These are phyloP conservation scores for Penicillium pancosmium DNA, from an alignment of 495 filamentous ascomycete genomes.

Conservation along the genomic window DNA sequence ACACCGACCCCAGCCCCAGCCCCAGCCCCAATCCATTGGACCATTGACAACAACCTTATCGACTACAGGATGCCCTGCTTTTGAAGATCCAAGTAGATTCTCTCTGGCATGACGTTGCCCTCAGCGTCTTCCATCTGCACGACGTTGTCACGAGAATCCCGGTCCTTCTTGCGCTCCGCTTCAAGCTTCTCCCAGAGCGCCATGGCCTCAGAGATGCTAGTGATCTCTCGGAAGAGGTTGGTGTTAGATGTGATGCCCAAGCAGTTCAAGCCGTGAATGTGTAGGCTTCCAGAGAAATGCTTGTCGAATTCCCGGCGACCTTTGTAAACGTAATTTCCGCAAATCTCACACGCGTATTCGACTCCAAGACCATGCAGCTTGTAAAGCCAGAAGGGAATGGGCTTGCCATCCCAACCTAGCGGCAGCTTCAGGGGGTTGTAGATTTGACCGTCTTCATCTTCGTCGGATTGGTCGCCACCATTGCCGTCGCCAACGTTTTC, in stretches of 20 bases:
- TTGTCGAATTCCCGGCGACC: slow-evolving; percentile 95
- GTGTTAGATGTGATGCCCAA: slow-evolving; percentile 87
- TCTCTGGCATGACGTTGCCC: slow-evolving; percentile 98
- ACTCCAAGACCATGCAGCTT: slow-evolving; percentile 94
- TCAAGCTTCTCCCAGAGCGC: slow-evolving; percentile 93
- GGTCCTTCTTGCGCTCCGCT: slow-evolving; percentile 78
- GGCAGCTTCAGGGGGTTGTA: slow-evolving; percentile 97
- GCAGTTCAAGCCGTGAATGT: slow-evolving; percentile 91
- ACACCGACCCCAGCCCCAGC: no score
- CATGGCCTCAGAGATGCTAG: slow-evolving; percentile 82
- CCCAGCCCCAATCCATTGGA: slow-evolving; percentile 8
- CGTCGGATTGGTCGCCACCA: slow-evolving; percentile 67
- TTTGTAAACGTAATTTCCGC: slow-evolving; percentile 97
- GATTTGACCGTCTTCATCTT: slow-evolving; percentile 73
- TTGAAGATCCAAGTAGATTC: slow-evolving; percentile 85
- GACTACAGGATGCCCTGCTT: slow-evolving; percentile 56
- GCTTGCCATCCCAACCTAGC: slow-evolving; percentile 96
- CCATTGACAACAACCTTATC: not conserved
- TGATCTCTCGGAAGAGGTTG: slow-evolving; percentile 91
- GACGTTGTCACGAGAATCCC: slow-evolving; percentile 73
- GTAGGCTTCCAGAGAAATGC: slow-evolving; percentile 91
- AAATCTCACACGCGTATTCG: slow-evolving; percentile 94
- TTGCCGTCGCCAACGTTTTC: slow-evolving; percentile 48
- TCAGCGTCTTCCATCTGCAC: slow-evolving; percentile 98
- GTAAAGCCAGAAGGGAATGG: slow-evolving; percentile 98